A percentile compares a stretch with the other conserved stretches of the same genome.
phyloP scores from a whole-genome alignment of 1,284 basidiomycete genomes.

The Inonotus obliquus region DNA sequence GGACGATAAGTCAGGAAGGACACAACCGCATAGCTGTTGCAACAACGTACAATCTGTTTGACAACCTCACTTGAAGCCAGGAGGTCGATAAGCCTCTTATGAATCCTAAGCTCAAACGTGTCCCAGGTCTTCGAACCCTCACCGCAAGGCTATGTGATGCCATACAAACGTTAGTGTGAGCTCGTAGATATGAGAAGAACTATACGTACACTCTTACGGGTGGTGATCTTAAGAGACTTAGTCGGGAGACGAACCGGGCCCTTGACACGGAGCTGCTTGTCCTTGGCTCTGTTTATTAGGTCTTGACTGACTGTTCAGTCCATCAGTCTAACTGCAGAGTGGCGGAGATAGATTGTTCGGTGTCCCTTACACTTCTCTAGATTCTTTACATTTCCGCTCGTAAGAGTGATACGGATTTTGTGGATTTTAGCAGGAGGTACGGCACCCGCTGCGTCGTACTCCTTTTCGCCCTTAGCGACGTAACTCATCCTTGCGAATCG shows the following conservation, averaged over 20 bases:
- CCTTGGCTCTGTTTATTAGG: conserved; percentile 98
- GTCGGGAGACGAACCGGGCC: conserved; percentile 99
- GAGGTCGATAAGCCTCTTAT: conserved; percentile 99
- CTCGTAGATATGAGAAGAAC: neutral
- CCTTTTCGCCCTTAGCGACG: conserved; percentile 99
- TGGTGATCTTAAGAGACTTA: conserved; percentile 98
- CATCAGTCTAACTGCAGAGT: neutral
- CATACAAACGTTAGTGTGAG: conserved; percentile 6
- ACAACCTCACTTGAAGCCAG: conserved; percentile 99
- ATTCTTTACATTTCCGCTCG: conserved; percentile 96
- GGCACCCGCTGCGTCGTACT: conserved; percentile 91
- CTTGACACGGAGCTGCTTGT: conserved; percentile 99
- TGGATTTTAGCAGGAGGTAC: conserved; percentile 90
- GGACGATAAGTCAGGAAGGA: conserved; percentile 15
- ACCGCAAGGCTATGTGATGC: conserved; percentile 83
- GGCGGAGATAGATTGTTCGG: neutral
- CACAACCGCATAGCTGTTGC: neutral
- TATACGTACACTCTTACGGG: conserved; percentile 86
- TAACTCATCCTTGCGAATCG: conserved; percentile 85
- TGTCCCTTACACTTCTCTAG: conserved; percentile 89
- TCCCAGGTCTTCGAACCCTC: conserved; percentile 99
- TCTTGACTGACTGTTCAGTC: conserved; percentile 77
- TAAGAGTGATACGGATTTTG: conserved; percentile 99
- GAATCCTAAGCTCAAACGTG: conserved; percentile 98
- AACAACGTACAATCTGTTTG: conserved; percentile 90